Percentiles rank a stretch among this genome's conserved stretches.
Conservation (phyloP, 2,329 filamentous ascomycete genomes). For the Cadophora sp. region DNA sequence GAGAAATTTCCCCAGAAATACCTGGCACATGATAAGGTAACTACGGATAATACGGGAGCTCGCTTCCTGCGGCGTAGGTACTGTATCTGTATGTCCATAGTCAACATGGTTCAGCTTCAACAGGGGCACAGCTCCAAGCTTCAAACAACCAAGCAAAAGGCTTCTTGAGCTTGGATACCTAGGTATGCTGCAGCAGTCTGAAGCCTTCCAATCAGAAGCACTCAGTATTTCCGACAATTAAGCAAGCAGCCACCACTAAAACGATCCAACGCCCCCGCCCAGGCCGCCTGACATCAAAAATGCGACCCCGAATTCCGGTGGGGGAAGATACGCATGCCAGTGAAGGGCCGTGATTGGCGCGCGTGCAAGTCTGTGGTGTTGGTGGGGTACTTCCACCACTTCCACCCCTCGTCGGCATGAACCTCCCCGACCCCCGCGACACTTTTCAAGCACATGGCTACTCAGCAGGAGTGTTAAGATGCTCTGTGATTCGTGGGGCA, state of each 20-base stretch:
- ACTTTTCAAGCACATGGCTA: neutral
- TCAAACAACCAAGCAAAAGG: neutral
- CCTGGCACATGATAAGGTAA: neutral
- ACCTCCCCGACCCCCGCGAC: slow-evolving; percentile 10
- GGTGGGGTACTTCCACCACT: slow-evolving; percentile 6
- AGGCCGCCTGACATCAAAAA: neutral
- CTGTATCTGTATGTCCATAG: no score
- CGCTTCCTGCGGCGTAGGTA: neutral
- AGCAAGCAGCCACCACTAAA: neutral
- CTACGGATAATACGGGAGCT: neutral
- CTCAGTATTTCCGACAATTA: neutral
- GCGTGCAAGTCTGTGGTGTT: neutral
- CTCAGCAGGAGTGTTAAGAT: neutral
- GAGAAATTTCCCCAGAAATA: slow-evolving; percentile 11
- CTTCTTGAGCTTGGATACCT: slow-evolving; percentile 5
- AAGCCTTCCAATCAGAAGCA: neutral
- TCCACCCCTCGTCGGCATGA: slow-evolving; percentile 11
- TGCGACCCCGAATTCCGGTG: slow-evolving; percentile 4
- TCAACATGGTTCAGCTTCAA: neutral
- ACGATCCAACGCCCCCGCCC: no score
- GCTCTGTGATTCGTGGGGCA: slow-evolving; percentile 18
- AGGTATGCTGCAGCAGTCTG: neutral
- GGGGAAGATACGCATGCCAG: neutral
- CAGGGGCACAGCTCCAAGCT: neutral
- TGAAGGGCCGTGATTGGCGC: slow-evolving; percentile 10